Percentiles rank a stretch among this genome's conserved stretches.
phyloP scores from a whole-genome alignment of 1,284 basidiomycete species.

The Boletellus dicymbophilus region DNA sequence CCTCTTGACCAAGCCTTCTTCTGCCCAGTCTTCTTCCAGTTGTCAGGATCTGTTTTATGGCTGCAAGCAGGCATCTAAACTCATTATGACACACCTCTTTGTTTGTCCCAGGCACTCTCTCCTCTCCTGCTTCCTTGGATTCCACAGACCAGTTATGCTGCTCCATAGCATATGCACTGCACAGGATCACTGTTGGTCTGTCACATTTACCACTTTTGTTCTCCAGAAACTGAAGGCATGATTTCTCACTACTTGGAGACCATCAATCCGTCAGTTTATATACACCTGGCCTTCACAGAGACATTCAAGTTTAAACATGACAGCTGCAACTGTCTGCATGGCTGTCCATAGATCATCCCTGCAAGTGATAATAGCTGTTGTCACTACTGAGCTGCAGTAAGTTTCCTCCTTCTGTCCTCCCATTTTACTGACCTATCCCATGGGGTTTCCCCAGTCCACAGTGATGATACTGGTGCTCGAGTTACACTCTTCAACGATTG shows the following conservation, averaged over 20 bases:
- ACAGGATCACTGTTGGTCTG: constrained; percentile 80
- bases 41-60: constrained; percentile 75
- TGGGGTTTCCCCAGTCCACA: too few relatives aligned
- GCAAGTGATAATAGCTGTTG: too few relatives aligned
- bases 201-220: constrained; percentile 86
- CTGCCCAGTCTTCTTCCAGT: constrained; percentile 28
- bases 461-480: too few relatives aligned
- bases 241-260: constrained; percentile 90
- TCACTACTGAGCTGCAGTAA: too few relatives aligned
- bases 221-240: constrained; percentile 88
- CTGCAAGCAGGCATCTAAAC: constrained; percentile 65
- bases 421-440: too few relatives aligned
- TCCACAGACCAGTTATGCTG: constrained; percentile 67
- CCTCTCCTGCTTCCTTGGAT: constrained; percentile 47
- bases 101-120: constrained; percentile 70
- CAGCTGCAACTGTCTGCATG: too few relatives aligned
- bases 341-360: too few relatives aligned
- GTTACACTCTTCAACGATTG: too few relatives aligned
- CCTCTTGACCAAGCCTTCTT: constrained; percentile 29
- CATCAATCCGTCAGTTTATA: constrained; percentile 90
- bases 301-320: too few relatives aligned
- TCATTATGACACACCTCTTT: constrained; percentile 80
- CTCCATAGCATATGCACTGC: constrained; percentile 89
- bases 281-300: too few relatives aligned
- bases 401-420: too few relatives aligned